A percentile compares a stretch with the other conserved stretches of the same genome.
Conservation (phyloP, 495 filamentous ascomycete species). For the Parmelia sp. region DNA sequence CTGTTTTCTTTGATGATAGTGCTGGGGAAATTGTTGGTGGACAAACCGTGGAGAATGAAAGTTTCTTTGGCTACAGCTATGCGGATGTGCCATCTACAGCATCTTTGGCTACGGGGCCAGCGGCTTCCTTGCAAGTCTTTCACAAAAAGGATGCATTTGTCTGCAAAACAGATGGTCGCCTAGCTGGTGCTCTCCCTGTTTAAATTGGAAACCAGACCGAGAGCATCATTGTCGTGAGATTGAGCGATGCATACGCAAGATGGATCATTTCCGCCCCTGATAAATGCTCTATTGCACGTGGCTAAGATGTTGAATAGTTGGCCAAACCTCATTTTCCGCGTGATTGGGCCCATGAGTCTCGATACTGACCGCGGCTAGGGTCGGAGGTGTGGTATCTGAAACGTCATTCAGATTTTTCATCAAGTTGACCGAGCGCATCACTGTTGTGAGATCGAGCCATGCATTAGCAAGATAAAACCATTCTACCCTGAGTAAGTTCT, state of each 20-base stretch:
- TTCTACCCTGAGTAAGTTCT: too few relatives aligned
- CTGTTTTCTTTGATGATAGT: too few relatives aligned
- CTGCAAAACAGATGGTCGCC: conserved; percentile 70
- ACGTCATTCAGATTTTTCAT: conserved; percentile 84
- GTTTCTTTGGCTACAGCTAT: conserved; percentile 17
- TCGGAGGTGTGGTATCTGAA: conserved; percentile 82
- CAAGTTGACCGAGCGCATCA: too few relatives aligned
- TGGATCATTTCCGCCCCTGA: conserved; percentile 96
- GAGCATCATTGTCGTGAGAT: conserved; percentile 79
- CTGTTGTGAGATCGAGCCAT: too few relatives aligned
- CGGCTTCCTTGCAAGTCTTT: conserved; percentile 47
- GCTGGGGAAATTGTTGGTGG: conserved; percentile 28
- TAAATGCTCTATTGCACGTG: conserved; percentile 30
- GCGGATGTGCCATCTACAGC: conserved; percentile 22
- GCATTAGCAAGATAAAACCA: too few relatives aligned
- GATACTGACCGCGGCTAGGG: conserved; percentile 44
- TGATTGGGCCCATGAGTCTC: not conserved
- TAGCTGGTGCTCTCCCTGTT: conserved; percentile 71
- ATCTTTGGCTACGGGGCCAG: conserved; percentile 7
- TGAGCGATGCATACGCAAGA: conserved; percentile 71
- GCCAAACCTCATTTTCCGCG: not conserved
- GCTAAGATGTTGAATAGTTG: not conserved
- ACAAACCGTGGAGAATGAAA: conserved; percentile 15
- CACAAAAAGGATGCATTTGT: conserved; percentile 77
- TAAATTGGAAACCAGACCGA: conserved; percentile 77